A percentile compares a stretch with the other conserved stretches of the same genome.
Conservation (phyloP, 2,329 filamentous ascomycete species). For the Beauveria medogensis region DNA sequence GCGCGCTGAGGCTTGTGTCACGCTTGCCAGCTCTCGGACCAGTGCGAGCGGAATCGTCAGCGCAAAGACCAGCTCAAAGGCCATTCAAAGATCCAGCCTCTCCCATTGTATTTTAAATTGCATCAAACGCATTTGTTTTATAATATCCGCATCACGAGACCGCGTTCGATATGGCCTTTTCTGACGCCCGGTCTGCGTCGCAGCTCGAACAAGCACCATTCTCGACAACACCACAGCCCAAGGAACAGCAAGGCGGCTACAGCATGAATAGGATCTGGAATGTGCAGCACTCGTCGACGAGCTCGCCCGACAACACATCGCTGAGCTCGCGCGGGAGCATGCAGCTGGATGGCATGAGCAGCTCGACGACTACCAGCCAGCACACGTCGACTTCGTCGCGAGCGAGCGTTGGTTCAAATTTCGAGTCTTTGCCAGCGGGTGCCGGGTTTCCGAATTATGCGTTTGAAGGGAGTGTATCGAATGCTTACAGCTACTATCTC, state of each 20-base stretch:
- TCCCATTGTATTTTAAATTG: conserved; percentile 1
- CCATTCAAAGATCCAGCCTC: background rate
- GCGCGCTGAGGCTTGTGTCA: conserved; percentile 7
- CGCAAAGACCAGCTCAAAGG: conserved; percentile 8
- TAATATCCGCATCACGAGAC: background rate
- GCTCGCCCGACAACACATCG: background rate
- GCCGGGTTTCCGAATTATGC: background rate
- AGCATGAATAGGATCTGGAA: conserved; percentile 2
- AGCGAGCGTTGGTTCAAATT: conserved; percentile 3
- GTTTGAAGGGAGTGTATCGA: background rate
- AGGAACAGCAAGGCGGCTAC: background rate
- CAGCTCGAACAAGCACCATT: background rate
- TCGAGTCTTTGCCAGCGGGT: background rate
- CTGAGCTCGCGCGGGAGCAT: conserved; percentile 4
- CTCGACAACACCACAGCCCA: background rate
- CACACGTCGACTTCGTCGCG: background rate
- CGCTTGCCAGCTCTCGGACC: conserved; percentile 8
- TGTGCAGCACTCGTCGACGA: background rate
- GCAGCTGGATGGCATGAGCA: background rate
- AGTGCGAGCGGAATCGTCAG: background rate
- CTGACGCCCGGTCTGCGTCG: background rate
- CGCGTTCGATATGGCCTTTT: background rate
- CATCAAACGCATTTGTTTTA: background rate
- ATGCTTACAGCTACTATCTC: conserved; percentile 41
- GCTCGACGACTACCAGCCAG: background rate